Base-by-base conservation (phyloP, 2,329 filamentous ascomycete genomes). In the Pseudocercospora pini-densiflorae region DNA sequence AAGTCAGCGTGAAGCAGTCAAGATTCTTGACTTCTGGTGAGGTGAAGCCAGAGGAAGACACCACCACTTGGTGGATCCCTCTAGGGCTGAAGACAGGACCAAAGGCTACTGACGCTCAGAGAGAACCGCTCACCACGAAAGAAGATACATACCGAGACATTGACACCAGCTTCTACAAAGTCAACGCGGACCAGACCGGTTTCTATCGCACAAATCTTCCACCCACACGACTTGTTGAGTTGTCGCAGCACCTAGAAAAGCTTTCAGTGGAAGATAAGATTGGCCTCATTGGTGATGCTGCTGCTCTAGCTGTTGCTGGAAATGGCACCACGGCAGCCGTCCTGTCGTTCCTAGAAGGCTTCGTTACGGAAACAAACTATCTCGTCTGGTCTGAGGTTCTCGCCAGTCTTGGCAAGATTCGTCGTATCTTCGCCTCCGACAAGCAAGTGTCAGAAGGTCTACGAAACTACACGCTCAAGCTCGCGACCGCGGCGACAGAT, bases 181-280 rank as follows among this genome's bases (percentile, higher is more conserved):
- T 99, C 74, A 99, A 99, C 83, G 89, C 90, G 67, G 89, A 94
- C 63, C 91, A 94, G 65, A 93, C 90, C 60, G 94, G 93, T 27
- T 97, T 92, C 80, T 98, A 96, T 82, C 88, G 94, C 68, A 95
- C 94, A 58, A 97, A 97, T 80, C 97, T 98, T 77, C 93, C 95
- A 5, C 89, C 92, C n/a, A 85, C 88, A 69, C 89, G 94, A 57
- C 86, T 99, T 47, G 87, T 87, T 45, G 93, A 93, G 81, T 88
- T 99, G 24, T 91, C 92, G 65, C 86, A 88, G 61, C 89, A 92
- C 73, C 89, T 93, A 16, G 86, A 92, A 71, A 89, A 89, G 72
- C 85, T 99, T 24, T 92, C 86, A 69, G 89, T 91, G 5, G 89
- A 94, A 77, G 95, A 99, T 81, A 97, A 95, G 83, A 97, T 98